Base-by-base conservation (phyloP, 148 eudicot genomes). In the Rhododendron ferrugineum region DNA sequence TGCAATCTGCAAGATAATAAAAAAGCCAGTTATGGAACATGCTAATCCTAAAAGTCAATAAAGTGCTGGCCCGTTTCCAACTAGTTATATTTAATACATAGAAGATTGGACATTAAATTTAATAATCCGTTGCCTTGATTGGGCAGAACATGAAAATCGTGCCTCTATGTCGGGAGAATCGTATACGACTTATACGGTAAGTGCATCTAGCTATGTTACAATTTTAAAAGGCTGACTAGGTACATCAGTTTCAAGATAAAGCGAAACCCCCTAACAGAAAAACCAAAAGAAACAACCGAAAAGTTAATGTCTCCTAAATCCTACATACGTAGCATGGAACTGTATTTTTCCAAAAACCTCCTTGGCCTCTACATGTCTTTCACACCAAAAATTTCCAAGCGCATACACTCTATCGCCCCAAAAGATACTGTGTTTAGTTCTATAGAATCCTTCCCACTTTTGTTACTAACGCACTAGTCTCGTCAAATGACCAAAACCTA, bases 1-100 rank as follows among this genome's bases (percentile, higher is more conserved):
- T 90, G 44, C 83, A 81, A 89, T 95, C 98, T 95, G 81, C 81
- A 88, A 68, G 49, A 52, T 68, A 8, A 54, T 16, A 79, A 77
- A 16, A 75, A 56, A 15, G 52, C 30, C 20, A 30, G 77, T 68
- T 26, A 84, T 14, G 84, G 82, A 68, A 72, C 70, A 77, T 22
- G 30, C 16, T 11, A 58, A 30, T 73, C 47, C 58, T 18, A 10
- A 22, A 36, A 82, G 83, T 49, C 11, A 28, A 60, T 4, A 42
- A n/a, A 26, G 30, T 22, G 14, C 47, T 23, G 30, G 34, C 6
- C 36, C 18, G 14, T 58, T 64, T 62, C 22, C 70, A 58, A 40
- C 7, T 60, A 82, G 14, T 15, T 23, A 81, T 56, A 49, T 3
- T 15, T 28, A 46, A 26, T 78, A 78, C 3, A 1, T 10, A 1